Percentiles rank a stretch among this genome's conserved stretches.
These are phyloP conservation scores for Scutellaria galericulata DNA, from an alignment of 257 asterid genomes.

Conservation along the genomic window DNA sequence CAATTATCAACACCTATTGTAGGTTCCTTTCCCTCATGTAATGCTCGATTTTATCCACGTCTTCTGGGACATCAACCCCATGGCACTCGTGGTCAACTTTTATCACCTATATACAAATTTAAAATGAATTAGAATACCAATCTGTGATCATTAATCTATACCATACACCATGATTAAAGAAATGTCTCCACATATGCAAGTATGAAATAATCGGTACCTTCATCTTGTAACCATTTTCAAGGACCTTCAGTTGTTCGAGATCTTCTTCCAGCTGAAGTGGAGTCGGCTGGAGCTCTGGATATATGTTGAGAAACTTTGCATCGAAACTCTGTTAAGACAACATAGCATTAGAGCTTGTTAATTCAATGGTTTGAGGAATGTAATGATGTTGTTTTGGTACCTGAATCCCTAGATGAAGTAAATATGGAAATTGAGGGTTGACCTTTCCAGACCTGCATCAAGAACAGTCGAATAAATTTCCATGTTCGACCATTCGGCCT, in stretches of 20 bases:
- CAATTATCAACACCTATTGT: background rate
- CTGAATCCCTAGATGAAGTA: slow-evolving; percentile 95
- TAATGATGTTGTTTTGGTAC: slow-evolving; percentile 33
- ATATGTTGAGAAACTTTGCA: slow-evolving; percentile 72
- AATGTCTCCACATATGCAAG: background rate
- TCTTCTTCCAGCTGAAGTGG: slow-evolving; percentile 96
- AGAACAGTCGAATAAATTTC: slow-evolving; percentile 2
- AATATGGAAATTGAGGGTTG: slow-evolving; percentile 76
- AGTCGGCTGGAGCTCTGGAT: slow-evolving; percentile 73
- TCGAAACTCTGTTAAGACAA: slow-evolving; percentile 71
- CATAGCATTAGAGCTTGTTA: slow-evolving; percentile 17
- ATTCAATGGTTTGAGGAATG: background rate
- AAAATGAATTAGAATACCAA: too few relatives aligned
- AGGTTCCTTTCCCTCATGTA: slow-evolving; percentile 62
- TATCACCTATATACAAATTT: slow-evolving; percentile 50
- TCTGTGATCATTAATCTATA: too few relatives aligned
- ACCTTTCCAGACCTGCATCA: slow-evolving; percentile 70
- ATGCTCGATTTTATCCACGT: slow-evolving; percentile 60
- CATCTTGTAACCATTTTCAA: slow-evolving; percentile 94
- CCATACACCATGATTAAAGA: too few relatives aligned
- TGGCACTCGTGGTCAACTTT: slow-evolving; percentile 73
- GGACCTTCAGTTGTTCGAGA: slow-evolving; percentile 95
- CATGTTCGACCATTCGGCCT: slow-evolving; percentile 7
- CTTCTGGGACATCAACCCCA: slow-evolving; percentile 75
- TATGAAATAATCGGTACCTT: slow-evolving; percentile 53